A percentile compares a stretch with the other conserved stretches of the same genome.
Conservation (phyloP, 495 filamentous ascomycete species). For the Hypomontagnella submonticulosa region DNA sequence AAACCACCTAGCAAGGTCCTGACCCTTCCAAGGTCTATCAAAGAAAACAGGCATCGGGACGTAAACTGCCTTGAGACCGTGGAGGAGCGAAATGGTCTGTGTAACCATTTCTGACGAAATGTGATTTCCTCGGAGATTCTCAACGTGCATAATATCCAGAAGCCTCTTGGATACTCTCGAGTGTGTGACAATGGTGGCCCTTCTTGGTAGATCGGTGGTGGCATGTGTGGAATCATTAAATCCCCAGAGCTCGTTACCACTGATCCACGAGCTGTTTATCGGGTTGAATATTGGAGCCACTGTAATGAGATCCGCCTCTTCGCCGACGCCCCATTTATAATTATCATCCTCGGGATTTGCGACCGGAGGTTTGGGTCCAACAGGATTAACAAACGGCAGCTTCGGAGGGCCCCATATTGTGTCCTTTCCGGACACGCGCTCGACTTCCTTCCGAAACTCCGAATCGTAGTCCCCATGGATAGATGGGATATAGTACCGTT, state of each 20-base stretch:
- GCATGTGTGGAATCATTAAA: conserved; percentile 63
- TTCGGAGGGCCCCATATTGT: conserved; percentile 73
- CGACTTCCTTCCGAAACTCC: conserved; percentile 63
- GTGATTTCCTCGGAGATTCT: conserved; percentile 68
- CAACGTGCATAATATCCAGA: conserved; percentile 72
- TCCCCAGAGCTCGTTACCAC: conserved; percentile 69
- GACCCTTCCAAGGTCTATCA: conserved; percentile 67
- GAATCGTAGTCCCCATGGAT: conserved; percentile 68
- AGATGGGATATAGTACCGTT: conserved; percentile 75
- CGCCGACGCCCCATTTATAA: conserved; percentile 77
- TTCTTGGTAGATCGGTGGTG: conserved; percentile 66
- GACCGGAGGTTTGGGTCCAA: conserved; percentile 70
- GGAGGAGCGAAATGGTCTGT: conserved; percentile 70
- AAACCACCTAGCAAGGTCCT: conserved; percentile 68
- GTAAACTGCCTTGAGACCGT: conserved; percentile 77
- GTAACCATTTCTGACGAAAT: conserved; percentile 78
- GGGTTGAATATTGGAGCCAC: conserved; percentile 77
- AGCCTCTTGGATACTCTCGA: conserved; percentile 70
- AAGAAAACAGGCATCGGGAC: conserved; percentile 77
- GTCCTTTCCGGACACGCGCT: conserved; percentile 54
- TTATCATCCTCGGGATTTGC: conserved; percentile 65
- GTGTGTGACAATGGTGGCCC: conserved; percentile 74
- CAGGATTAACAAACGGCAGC: conserved; percentile 62
- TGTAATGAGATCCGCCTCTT: conserved; percentile 80
- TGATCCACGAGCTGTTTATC: conserved; percentile 70